These are phyloP conservation scores for Pterocarpus macrocarpus DNA, from an alignment of 306 rosid genomes.

Conservation along the genomic window DNA sequence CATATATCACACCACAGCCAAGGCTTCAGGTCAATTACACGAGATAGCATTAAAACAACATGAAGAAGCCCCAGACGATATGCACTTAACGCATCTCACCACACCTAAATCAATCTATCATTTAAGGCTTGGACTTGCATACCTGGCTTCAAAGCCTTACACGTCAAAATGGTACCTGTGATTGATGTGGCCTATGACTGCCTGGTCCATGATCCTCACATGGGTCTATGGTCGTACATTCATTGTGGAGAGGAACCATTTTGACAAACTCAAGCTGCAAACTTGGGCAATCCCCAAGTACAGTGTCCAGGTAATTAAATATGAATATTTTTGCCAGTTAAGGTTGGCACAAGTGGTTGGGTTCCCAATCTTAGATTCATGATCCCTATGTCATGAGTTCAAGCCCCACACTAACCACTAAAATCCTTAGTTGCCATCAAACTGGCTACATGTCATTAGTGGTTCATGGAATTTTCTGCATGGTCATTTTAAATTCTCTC, in stretches of 20 bases:
- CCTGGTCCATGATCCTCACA: constrained; percentile 53
- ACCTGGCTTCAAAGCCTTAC: constrained; percentile 54
- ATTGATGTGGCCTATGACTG: constrained; percentile 75
- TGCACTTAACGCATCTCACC: constrained; percentile 65
- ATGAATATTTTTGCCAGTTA: neutral
- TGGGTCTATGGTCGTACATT: constrained; percentile 59
- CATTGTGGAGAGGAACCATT: constrained; percentile 58
- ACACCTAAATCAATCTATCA: constrained; percentile 71
- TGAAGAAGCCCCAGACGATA: constrained; percentile 58
- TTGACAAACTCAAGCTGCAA: constrained; percentile 61
- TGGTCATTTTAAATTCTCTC: no score
- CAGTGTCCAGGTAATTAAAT: constrained; percentile 57
- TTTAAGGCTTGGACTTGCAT: constrained; percentile 60
- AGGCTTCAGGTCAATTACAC: constrained; percentile 49
- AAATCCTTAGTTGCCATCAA: no score
- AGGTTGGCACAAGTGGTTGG: no score
- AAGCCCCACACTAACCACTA: no score
- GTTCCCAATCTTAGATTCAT: no score
- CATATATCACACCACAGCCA: constrained; percentile 65
- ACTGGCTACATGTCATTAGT: no score
- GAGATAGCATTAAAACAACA: constrained; percentile 45
- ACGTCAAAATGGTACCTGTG: constrained; percentile 60
- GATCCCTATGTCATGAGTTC: no score
- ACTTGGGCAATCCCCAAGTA: constrained; percentile 76
- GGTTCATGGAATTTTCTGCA: no score